Evolutionary conservation across 2,329 filamentous ascomycete genomes (phyloP), one percentile per base, ranked within the genome.

Genomic region (Fusarium mangiferae): DNA sequence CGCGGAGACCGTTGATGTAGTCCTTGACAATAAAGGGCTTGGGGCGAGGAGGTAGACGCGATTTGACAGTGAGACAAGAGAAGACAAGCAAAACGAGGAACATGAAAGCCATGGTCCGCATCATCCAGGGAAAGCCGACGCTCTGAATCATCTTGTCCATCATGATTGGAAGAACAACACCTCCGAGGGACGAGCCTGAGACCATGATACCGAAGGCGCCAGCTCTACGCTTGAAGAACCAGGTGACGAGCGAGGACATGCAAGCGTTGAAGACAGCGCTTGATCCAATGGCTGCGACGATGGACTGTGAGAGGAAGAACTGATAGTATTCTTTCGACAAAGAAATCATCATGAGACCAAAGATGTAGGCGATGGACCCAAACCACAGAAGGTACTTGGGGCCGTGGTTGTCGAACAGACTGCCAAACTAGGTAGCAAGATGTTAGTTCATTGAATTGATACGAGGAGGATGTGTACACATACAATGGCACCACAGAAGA

Each of bases 311-410:
- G 18, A 86, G 82, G 68, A 86, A 82, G 77, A 86, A 80, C 49
- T 86, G 84, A 72, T 85, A 86, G 79, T 86, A 86, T 54, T 82
- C 55, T 5, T 73, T 80, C 9, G 82, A 82, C 15, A 92, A 81
- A 22, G 87, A 89, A 1, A 87, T 85, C 89, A 92, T 91, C 89
- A 92, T 91, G 24, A 92, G 80, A 30, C 89, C 88, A 51, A 92
- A 88, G 70, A 92, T 84, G 79, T 91, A 89, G 65, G 88, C 79
- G 66, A 91, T 75, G 9, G 86, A 86, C 36, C 90, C 90, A 58
- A 81, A 75, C 24, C 87, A 70, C 20, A 92, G 82, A 8, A 93
- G 82, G 66, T 84, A 88, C 44, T 86, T 85, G 1, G 92, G 90
- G 4, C 92, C 92, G 72, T 89, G 89, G 71, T 85, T 88, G 79